phyloP scores from a whole-genome alignment of 208 protist species.

The Leishmania lainsoni region DNA sequence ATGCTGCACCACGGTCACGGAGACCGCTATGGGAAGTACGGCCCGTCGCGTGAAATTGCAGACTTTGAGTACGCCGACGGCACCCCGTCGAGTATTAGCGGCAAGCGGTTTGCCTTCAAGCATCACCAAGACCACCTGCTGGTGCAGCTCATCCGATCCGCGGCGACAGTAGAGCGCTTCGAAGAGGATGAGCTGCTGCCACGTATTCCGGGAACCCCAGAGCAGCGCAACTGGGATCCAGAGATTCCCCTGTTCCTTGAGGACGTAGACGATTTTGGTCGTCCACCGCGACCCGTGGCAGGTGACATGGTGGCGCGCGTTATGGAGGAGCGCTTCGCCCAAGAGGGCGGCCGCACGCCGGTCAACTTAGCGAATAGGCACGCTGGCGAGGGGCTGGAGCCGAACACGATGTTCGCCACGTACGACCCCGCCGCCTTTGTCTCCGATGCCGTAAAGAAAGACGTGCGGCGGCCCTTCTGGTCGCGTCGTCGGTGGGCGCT shows the following conservation, averaged over 20 bases:
- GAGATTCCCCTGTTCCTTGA: slow-evolving; percentile 88
- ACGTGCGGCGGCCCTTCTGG: slow-evolving; percentile 68
- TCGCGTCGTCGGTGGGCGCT: slow-evolving; percentile 85
- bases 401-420: slow-evolving; percentile 85
- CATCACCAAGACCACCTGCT: slow-evolving; percentile 89
- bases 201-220: slow-evolving; percentile 71
- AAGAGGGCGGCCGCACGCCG: slow-evolving; percentile 39
- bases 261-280: slow-evolving; percentile 82
- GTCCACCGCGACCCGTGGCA: slow-evolving; percentile 35
- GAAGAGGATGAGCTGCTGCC: slow-evolving; percentile 70
- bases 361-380: slow-evolving; percentile 63
- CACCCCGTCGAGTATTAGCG: slow-evolving; percentile 69
- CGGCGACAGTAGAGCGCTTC: slow-evolving; percentile 73
- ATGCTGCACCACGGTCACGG: slow-evolving; percentile 83
- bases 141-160: slow-evolving; percentile 86
- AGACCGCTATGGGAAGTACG: slow-evolving; percentile 65
- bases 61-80: slow-evolving; percentile 89
- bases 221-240: slow-evolving; percentile 90
- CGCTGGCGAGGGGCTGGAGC: slow-evolving; percentile 68
- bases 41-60: slow-evolving; percentile 75
- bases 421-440: slow-evolving; percentile 84
- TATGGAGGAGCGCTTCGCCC: slow-evolving; percentile 59
- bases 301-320: slow-evolving; percentile 42
- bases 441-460: slow-evolving; percentile 39
- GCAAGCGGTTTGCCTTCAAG: slow-evolving; percentile 76